Conservation (phyloP, 2,329 filamentous ascomycete genomes). For the Fusarium sp. region DNA sequence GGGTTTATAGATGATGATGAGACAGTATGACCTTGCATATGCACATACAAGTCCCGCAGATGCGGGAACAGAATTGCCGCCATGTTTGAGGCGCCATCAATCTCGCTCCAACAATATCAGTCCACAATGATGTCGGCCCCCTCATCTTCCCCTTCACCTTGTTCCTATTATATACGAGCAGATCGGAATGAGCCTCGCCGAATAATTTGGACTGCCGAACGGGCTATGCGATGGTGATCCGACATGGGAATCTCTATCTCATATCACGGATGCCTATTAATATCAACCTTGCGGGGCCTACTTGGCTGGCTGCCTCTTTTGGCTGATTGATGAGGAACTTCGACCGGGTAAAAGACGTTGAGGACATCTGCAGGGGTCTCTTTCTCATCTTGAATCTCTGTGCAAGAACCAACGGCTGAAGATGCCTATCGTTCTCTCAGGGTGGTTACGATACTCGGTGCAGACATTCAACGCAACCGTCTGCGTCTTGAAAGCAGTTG, state of each 20-base stretch:
- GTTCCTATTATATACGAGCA: background rate
- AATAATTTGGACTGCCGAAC: background rate
- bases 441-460: background rate
- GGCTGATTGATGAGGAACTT: conserved; percentile 5
- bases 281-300: background rate
- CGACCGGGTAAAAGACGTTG: conserved; percentile 11
- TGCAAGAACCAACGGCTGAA: conserved; percentile 13
- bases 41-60: conserved; percentile 31
- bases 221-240: background rate
- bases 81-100: conserved; percentile 43
- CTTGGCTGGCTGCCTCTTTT: background rate
- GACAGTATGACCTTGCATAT: conserved; percentile 30
- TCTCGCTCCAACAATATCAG: conserved; percentile 43
- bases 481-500: conserved; percentile 5
- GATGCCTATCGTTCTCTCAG: background rate
- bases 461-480: background rate
- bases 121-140: conserved; percentile 46
- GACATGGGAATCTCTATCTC: background rate
- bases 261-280: background rate
- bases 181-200: background rate
- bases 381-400: conserved; percentile 1
- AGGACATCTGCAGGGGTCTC: conserved; percentile 2
- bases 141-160: conserved; percentile 15
- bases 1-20: conserved; percentile 3
- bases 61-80: conserved; percentile 31